Evolutionary conservation across 2,329 filamentous ascomycete species (phyloP).

Genomic region (Fonsecaea nubica): DNA sequence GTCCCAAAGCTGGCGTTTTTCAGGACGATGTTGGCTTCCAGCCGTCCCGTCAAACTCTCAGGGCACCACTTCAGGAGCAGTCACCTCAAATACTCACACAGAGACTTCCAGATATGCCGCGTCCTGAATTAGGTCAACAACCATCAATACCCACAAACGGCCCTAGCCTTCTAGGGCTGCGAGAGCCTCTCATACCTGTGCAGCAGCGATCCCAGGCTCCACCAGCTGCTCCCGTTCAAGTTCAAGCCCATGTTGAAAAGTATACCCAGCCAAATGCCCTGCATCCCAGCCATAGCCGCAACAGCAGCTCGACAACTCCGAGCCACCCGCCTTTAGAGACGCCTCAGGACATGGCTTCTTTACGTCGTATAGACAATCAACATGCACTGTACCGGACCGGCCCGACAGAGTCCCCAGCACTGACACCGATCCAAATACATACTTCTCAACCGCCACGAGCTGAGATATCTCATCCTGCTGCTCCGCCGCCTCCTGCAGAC

Average conservation of each 20-base stretch:
- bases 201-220: conserved; percentile 27
- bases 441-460: conserved; percentile 30
- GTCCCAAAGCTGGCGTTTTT: conserved; percentile 55
- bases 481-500: conserved; percentile 31
- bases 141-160: conserved; percentile 13
- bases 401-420: conserved; percentile 26
- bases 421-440: conserved; percentile 12
- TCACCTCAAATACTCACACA: conserved; percentile 35
- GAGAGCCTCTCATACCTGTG: conserved; percentile 24
- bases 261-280: conserved; percentile 28
- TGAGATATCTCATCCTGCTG: conserved; percentile 29
- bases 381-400: conserved; percentile 22
- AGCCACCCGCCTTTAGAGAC: conserved; percentile 26
- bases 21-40: conserved; percentile 47
- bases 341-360: conserved; percentile 27
- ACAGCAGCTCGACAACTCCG: conserved; percentile 22
- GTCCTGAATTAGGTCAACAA: conserved; percentile 24
- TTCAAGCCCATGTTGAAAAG: conserved; percentile 30
- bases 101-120: conserved; percentile 28
- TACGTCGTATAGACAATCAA: conserved; percentile 31
- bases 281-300: conserved; percentile 33
- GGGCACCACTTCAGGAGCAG: conserved; percentile 46
- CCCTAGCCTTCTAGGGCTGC: conserved; percentile 25
- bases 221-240: conserved; percentile 18
- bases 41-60: conserved; percentile 44